phyloP scores from a whole-genome alignment of 1,284 basidiomycete genomes.

The Melampsora larici-populina region DNA sequence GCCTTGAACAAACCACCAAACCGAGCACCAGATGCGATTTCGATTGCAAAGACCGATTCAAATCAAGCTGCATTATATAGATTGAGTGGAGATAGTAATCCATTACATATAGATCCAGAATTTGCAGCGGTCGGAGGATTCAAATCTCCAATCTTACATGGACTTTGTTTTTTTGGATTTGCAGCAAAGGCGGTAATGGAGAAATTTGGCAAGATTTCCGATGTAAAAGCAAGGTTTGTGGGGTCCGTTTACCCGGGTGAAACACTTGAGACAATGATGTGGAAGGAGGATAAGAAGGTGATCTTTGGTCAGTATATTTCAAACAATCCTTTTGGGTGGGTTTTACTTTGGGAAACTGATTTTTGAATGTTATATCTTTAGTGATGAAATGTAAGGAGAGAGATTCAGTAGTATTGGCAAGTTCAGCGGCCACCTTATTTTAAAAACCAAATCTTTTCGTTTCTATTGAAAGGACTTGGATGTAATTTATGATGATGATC shows the following conservation, averaged over 20 bases:
- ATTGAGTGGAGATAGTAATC: constrained; percentile 84
- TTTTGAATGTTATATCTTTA: not conserved
- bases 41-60: constrained; percentile 77
- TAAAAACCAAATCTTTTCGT: not conserved
- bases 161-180: constrained; percentile 88
- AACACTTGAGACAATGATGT: constrained; percentile 61
- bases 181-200: constrained; percentile 90
- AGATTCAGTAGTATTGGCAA: constrained; percentile 27
- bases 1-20: constrained; percentile 78
- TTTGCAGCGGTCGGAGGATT: constrained; percentile 95
- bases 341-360: not conserved
- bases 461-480: not conserved
- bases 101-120: constrained; percentile 86
- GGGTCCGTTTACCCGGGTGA: constrained; percentile 94
- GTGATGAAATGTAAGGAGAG: constrained; percentile 42
- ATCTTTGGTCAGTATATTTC: constrained; percentile 35
- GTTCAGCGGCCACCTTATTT: constrained; percentile 31
- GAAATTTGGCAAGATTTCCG: constrained; percentile 76
- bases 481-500: not conserved
- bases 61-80: constrained; percentile 88
- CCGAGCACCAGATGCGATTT: constrained; percentile 74
- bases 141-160: constrained; percentile 70
- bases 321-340: not conserved
- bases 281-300: constrained; percentile 39
- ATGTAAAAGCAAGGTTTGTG: constrained; percentile 93